A percentile compares a stretch with the other conserved stretches of the same genome.
Evolutionary conservation across 2,329 filamentous ascomycete genomes (phyloP).

Genomic region (Zopfia rhizophila): DNA sequence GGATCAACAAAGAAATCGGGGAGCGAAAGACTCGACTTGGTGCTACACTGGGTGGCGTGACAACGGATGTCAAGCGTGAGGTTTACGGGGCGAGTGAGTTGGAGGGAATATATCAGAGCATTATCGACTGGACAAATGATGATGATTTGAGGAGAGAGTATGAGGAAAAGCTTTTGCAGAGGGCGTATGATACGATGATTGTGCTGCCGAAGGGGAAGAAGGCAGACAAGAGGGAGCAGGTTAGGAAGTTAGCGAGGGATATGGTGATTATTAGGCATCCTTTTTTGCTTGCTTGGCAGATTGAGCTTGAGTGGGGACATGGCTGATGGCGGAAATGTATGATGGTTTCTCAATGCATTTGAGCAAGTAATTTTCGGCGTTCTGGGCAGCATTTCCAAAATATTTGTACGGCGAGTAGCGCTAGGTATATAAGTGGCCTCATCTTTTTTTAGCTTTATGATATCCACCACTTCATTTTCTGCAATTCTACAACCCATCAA

Average conservation of each 20-base stretch:
- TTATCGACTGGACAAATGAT: slow-evolving; percentile 91
- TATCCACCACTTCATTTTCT: no score
- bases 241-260: slow-evolving; percentile 81
- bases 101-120: slow-evolving; percentile 80
- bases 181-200: slow-evolving; percentile 80
- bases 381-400: slow-evolving; percentile 1
- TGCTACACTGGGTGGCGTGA: slow-evolving; percentile 84
- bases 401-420: no score
- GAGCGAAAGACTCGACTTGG: slow-evolving; percentile 89
- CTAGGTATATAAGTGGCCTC: no score
- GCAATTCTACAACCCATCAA: no score
- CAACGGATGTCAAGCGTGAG: slow-evolving; percentile 85
- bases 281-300: slow-evolving; percentile 89
- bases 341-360: slow-evolving; percentile 14
- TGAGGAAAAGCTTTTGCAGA: slow-evolving; percentile 88
- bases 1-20: slow-evolving; percentile 88
- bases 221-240: slow-evolving; percentile 73
- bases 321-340: slow-evolving; percentile 42
- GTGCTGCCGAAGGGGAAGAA: slow-evolving; percentile 77
- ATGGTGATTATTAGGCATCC: slow-evolving; percentile 98
- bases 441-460: no score
- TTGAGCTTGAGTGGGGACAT: slow-evolving; percentile 85
- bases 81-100: slow-evolving; percentile 79
- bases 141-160: slow-evolving; percentile 85
- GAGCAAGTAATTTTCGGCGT: not conserved